Evolutionary conservation across 164 flowering plant species (phyloP), one percentile per base, ranked within the genome.

Genomic region (Magnolia officinalis): DNA sequence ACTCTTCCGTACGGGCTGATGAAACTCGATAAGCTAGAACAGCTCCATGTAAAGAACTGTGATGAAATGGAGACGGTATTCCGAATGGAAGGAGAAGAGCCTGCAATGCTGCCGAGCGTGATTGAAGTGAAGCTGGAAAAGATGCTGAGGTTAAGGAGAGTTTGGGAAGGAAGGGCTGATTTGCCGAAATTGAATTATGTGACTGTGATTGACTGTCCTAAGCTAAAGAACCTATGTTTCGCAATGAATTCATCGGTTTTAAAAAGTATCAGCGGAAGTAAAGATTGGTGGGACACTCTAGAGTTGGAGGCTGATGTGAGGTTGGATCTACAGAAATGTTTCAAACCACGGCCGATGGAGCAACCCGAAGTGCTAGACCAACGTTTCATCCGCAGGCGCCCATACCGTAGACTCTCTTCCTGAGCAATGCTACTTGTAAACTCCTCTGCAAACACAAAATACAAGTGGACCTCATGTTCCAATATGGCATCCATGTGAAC

Each of bases 331-430:
- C 72, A 70, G n/a, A 45, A 70, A 70, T 70, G 18, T 37, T 70
- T 29, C 72, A 70, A 50, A 19, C 72, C 72, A 70, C 19, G 58
- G 72, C 72, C 72, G 31, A 70, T 19, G 52, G 72, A 70, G 14
- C 31, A 26, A 26, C 26, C 70, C 70, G 23, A 9, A 13, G 26
- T 66, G 70, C 23, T 11, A 66, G 8, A 13, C 23, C 11, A 5
- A 26, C 37, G 37, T n/a, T 63, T 63, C 23, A 14, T n/a, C 65
- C 65, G n/a, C 6, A 37, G 45, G 45, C 45, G 45, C 45, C 45
- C 6, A 37, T 37, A 37, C 45, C 45, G 6, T 37, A 5, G 45
- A 37, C 45, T 37, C 45, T 37, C 45, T 37, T 37, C 45, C 6
- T 37, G 45, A 37, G 45, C 45, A 37, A 37, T 37, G 45, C 45